Evolutionary conservation across 345 rosid genomes (phyloP).

Genomic region (Citrus glauca): DNA sequence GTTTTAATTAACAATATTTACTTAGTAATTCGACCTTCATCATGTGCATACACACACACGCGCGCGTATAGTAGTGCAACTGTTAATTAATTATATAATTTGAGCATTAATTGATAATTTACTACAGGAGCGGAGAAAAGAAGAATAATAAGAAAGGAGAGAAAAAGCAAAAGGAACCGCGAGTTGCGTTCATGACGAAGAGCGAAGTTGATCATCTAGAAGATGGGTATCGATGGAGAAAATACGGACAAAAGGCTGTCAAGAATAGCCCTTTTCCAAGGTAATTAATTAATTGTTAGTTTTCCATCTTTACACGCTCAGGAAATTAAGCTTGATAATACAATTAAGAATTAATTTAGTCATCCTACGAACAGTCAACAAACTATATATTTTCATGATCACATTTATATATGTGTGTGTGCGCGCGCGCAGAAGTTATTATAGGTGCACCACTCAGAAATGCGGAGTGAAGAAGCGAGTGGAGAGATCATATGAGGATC

Average conservation of each 20-base stretch:
- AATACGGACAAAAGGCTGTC: constrained; percentile 87
- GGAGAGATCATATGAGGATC: constrained; percentile 88
- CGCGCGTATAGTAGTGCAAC: too few relatives aligned
- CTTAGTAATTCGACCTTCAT: too few relatives aligned
- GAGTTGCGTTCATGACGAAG: constrained; percentile 82
- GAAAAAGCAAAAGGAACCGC: constrained; percentile 59
- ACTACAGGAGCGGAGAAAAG: constrained; percentile 44
- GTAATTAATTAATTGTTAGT: constrained; percentile 14
- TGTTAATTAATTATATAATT: background rate
- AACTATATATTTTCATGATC: background rate
- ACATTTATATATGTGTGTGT: too few relatives aligned
- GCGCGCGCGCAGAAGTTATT: constrained; percentile 58
- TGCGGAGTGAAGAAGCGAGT: constrained; percentile 87
- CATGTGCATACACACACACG: too few relatives aligned
- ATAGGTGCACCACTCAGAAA: constrained; percentile 84
- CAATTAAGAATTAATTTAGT: background rate
- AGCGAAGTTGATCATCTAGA: constrained; percentile 85
- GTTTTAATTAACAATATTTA: background rate
- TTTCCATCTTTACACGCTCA: constrained; percentile 2
- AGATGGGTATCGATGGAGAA: constrained; percentile 91
- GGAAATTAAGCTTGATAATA: background rate
- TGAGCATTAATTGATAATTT: background rate
- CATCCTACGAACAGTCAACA: background rate
- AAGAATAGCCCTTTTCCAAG: constrained; percentile 78
- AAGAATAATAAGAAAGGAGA: constrained; percentile 34